A percentile compares a stretch with the other conserved stretches of the same genome.
These are phyloP conservation scores for Ophiostoma himal-ulmi DNA, from an alignment of 2,329 filamentous ascomycete species.

Conservation along the genomic window DNA sequence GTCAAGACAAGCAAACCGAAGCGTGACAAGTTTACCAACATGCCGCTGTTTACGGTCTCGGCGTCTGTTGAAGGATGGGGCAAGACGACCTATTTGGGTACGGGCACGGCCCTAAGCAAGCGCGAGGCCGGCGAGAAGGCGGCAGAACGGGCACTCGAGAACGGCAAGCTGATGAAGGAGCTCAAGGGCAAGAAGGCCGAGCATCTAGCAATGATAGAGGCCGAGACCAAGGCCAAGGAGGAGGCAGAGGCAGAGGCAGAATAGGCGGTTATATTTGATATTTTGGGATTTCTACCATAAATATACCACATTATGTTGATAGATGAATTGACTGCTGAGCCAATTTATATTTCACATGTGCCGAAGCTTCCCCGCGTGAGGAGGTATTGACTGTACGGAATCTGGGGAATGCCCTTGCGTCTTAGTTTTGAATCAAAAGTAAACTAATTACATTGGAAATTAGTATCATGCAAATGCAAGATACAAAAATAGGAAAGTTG, in stretches of 20 bases:
- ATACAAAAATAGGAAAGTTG: not conserved
- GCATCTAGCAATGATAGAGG: constrained; percentile 34
- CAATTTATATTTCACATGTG: not conserved
- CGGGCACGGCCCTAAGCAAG: constrained; percentile 60
- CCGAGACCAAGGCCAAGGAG: constrained; percentile 7
- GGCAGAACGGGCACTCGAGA: constrained; percentile 56
- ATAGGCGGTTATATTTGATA: not conserved
- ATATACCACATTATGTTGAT: not conserved
- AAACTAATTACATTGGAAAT: not conserved
- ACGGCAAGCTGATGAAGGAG: constrained; percentile 57
- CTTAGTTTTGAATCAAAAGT: not conserved
- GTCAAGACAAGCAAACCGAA: constrained; percentile 40
- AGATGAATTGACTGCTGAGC: not conserved
- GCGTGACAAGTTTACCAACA: constrained; percentile 47
- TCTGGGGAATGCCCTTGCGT: not conserved
- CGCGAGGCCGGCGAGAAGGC: constrained; percentile 64
- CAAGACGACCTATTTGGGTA: constrained; percentile 55
- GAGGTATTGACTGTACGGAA: not conserved
- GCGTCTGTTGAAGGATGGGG: constrained; percentile 65
- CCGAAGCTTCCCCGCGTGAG: not conserved
- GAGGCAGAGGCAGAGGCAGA: not conserved
- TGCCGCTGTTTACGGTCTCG: constrained; percentile 57
- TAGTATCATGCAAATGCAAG: not conserved
- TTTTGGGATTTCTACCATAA: not conserved
- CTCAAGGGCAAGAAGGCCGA: constrained; percentile 46